Conservation (phyloP, 2,329 filamentous ascomycete genomes). For the Thelonectria discophora region DNA sequence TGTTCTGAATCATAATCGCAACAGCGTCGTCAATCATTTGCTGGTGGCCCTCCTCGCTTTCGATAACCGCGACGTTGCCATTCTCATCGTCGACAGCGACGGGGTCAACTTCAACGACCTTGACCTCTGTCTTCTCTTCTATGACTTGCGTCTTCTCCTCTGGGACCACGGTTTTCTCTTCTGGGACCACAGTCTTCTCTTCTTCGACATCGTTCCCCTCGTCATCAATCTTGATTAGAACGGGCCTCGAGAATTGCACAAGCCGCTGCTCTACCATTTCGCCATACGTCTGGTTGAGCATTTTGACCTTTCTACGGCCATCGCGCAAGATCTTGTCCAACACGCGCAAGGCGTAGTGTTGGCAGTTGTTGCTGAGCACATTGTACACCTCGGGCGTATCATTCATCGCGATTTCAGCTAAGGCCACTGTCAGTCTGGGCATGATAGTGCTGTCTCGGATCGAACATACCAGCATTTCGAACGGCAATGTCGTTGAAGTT, state of each 20-base stretch:
- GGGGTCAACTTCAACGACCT: background rate
- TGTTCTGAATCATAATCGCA: slow-evolving; percentile 11
- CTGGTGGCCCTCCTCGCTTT: slow-evolving; percentile 2
- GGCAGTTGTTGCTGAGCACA: slow-evolving; percentile 6
- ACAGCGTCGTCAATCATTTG: slow-evolving; percentile 4
- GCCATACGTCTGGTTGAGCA: slow-evolving; percentile 9
- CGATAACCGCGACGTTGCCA: slow-evolving; percentile 1
- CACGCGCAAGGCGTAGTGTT: slow-evolving; percentile 11
- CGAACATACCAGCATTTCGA: slow-evolving; percentile 6
- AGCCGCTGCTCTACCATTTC: slow-evolving; percentile 2
- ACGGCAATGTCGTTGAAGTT: slow-evolving; percentile 15
- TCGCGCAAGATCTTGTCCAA: slow-evolving; percentile 12
- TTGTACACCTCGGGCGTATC: slow-evolving; percentile 13
- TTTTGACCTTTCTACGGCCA: slow-evolving; percentile 8
- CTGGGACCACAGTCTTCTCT: background rate
- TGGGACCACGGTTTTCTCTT: background rate
- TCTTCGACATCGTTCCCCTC: slow-evolving; percentile 7
- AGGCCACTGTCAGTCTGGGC: background rate
- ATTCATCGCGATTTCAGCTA: slow-evolving; percentile 6
- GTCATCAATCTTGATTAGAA: background rate
- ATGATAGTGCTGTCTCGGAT: background rate
- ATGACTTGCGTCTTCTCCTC: too few species aligned
- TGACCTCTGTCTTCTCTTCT: background rate
- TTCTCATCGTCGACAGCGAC: slow-evolving; percentile 2
- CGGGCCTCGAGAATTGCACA: background rate